Evolutionary conservation across 2,329 filamentous ascomycete genomes (phyloP).

Genomic region (Fusarium tjaetaba): DNA sequence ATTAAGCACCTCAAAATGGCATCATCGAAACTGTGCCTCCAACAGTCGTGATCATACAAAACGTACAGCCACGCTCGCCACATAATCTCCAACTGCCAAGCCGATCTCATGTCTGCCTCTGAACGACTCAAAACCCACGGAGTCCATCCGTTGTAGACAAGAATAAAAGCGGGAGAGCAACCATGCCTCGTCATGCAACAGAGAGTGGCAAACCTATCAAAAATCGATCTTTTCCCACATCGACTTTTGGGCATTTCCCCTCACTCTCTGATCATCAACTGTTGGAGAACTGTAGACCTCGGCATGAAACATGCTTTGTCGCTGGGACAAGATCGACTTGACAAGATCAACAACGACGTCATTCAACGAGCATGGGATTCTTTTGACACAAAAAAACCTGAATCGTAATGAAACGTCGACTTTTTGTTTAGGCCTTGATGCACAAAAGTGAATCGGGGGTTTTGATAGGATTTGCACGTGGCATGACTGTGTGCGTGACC

Average conservation of each 20-base stretch:
- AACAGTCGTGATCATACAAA: background rate
- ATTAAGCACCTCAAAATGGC: background rate
- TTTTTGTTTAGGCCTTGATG: background rate
- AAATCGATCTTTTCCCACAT: background rate
- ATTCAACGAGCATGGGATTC: constrained; percentile 10
- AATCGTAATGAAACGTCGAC: constrained; percentile 14
- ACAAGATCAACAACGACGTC: constrained; percentile 15
- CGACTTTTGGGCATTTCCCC: background rate
- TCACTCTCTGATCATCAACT: background rate
- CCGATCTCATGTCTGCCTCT: background rate
- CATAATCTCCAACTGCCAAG: background rate
- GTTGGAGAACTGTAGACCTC: background rate
- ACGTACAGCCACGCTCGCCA: background rate
- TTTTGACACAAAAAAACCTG: background rate
- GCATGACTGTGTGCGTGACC: constrained; percentile 34
- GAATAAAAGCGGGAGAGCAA: constrained; percentile 7
- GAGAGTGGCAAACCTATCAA: constrained; percentile 2
- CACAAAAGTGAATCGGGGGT: constrained; percentile 5
- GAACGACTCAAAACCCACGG: background rate
- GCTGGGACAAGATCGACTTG: constrained; percentile 6
- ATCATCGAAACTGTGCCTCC: background rate
- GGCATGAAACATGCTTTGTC: background rate
- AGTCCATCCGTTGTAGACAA: background rate
- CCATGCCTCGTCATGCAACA: background rate
- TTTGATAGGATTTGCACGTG: constrained; percentile 17